Evolutionary conservation across 371 early-diverging fungal species (phyloP), one percentile per base, ranked within the genome.

Genomic region (Rhizopus sp.): DNA sequence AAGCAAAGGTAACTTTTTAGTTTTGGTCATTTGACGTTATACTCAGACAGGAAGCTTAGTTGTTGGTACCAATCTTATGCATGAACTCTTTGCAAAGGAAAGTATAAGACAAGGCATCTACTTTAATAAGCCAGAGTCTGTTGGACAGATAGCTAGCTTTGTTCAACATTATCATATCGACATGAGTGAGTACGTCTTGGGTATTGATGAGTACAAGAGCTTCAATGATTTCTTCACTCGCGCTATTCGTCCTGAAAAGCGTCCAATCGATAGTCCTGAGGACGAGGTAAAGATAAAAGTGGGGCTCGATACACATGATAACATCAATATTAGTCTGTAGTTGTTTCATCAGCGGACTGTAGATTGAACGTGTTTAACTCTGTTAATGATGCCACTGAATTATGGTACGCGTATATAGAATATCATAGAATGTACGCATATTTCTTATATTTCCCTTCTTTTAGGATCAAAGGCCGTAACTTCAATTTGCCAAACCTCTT

Each of bases 191-290:
- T 69, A 74, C 17, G 57, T 72, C 29, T 82, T 85, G 0, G 64
- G 72, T 30, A 46, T 84, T 3, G 58, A 59, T 17, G 56, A 63
- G 7, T 91, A 86, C 62, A 48, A 59, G n/a, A 82, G 61, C 15
- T 91, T 90, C 32, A 93, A 91, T 62, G 83, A 89, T 49, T 93
- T 93, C 62, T 91, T 91, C 55, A 84, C 85, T 53, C 83, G 93
- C 33, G 83, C 83, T 37, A 73, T 91, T 42, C 77, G 83, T 35
- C 82, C 86, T 3, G 82, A 72, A 10, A 80, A 77, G 13, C 72
- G 92, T 23, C 73, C 77, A 0, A 62, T 86, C 39, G 76, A 78
- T 2, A 66, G 76, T 5, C 59, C 65, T 4, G 70, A 69, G 9
- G 57, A 88, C 44, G 75, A 82, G 7, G 80, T 73, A 63, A 47